Evolutionary conservation across 2,329 filamentous ascomycete genomes (phyloP), one percentile per base, ranked within the genome.

Genomic region (Aspergillus sp.): DNA sequence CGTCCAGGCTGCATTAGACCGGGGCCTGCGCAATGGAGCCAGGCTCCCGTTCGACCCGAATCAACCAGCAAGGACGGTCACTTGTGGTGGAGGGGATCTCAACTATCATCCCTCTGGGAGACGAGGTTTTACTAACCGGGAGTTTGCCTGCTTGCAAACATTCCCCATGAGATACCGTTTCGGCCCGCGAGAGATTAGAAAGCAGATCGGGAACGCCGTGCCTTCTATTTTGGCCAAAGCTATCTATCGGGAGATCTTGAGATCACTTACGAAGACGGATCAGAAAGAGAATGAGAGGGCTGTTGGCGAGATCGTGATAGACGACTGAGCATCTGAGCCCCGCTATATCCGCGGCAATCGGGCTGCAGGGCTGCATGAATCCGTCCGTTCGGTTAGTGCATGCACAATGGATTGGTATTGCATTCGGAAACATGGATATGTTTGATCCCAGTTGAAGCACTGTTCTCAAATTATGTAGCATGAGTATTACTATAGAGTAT

Each of bases 141-240:
- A 94, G 60, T 75, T 81, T 20, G 85, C 87, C 0, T 74, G 74
- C 2, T 62, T 93, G 0, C 85, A 89, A 53, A 83, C 83, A 0
- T 93, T 93, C 45, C 85, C 85, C 0, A 50, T 67, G 0, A 60
- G 69, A 2, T 84, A 88, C 60, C 62, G 63, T 0, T 90, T 91
- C 58, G 51, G 68, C 0, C 68, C 67, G 0, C 57, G 43, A 0
- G 60, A 65, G 1, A 61, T 64, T 0, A 58, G 78, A 54, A 77
- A 73, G 53, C 86, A 90, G 61, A 86, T 91, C 53, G 88, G 88
- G 0, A 91, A 93, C 58, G 88, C 87, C 0, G 88, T 91, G 13
- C 85, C 88, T 0, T 81, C 86, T 6, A 49, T 61, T 13, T 53
- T 77, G 7, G 70, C 70, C 0, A 61, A 65, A 45, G 66, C 63